These are phyloP conservation scores for Botrytis porri DNA, from an alignment of 2,329 filamentous ascomycete genomes.

Conservation along the genomic window DNA sequence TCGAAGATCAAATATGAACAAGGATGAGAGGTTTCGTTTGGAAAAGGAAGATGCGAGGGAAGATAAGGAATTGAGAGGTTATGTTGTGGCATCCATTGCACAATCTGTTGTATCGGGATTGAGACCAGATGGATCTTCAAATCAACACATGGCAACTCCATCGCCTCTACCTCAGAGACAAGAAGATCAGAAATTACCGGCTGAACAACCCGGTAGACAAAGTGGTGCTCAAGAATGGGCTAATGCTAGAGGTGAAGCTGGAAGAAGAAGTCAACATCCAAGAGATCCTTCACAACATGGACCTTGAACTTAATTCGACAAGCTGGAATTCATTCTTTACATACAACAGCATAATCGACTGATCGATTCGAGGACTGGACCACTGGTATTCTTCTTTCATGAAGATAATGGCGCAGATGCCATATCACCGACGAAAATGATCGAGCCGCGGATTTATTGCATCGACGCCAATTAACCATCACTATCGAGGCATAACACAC, in stretches of 20 bases:
- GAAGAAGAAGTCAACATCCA: constrained; percentile 39
- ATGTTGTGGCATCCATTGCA: constrained; percentile 71
- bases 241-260: constrained; percentile 47
- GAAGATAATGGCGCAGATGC: neutral
- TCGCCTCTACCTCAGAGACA: constrained; percentile 28
- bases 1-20: constrained; percentile 78
- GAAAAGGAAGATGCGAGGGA: constrained; percentile 78
- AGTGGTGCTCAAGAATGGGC: constrained; percentile 52
- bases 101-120: constrained; percentile 53
- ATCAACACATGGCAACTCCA: constrained; percentile 18
- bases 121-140: constrained; percentile 29
- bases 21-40: constrained; percentile 77
- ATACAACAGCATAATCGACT: neutral
- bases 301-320: constrained; percentile 29
- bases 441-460: constrained; percentile 1
- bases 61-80: constrained; percentile 70
- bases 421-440: neutral
- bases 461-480: neutral
- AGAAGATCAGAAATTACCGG: constrained; percentile 59
- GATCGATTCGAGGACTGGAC: neutral
- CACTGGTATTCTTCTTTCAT: neutral
- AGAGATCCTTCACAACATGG: constrained; percentile 46
- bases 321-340: neutral
- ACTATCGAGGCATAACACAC: neutral
- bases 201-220: constrained; percentile 55